Evolutionary conservation across 2,329 filamentous ascomycete species (phyloP), one percentile per base, ranked within the genome.

Genomic region (Grosmannia clavigera): DNA sequence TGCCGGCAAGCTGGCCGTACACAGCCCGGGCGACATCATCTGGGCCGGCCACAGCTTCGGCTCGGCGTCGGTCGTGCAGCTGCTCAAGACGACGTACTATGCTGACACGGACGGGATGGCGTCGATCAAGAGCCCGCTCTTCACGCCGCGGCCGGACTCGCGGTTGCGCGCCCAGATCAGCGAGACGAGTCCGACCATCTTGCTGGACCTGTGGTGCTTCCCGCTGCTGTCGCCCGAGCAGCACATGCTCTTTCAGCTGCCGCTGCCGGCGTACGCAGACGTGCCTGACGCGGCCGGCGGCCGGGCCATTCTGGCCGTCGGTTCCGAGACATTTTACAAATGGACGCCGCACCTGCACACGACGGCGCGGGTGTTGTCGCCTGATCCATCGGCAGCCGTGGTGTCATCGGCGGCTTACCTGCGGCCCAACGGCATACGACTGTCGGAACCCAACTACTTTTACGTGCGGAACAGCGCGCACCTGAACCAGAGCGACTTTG

Each of bases 1-100:
- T 62, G 70, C 76, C 31, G 74, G 75, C n/a, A 75, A 74, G 59
- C 77, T 94, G 55, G 80, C 88, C 63, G 79, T 95, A 4, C 82
- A 85, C 61, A 77, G 81, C 10, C 88, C 88, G 0, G 90, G 90
- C 1, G 82, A 80, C 58, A 83, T 95, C 54, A 81, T 85, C 51
- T 92, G 88, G 69, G 82, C 81, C 0, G 90, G 90, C 4, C 90
- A 95, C 71, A 90, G 86, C 22, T 95, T 95, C 65, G 90, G 90
- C 27, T 86, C 85, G 1, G 81, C 88, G 0, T 90, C 87, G 0
- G 77, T 83, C 25, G 79, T 87, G 2, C 90, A 95, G 68, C 81
- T 95, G 59, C 74, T 92, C 57, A 95, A 95, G 74, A 87, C 82
- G 58, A 83, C 86, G 12, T 92, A 85, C 75, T 90, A 91, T 72